These are phyloP conservation scores for Oenanthe sinensis DNA, from an alignment of 129 eudicot genomes.

Conservation along the genomic window DNA sequence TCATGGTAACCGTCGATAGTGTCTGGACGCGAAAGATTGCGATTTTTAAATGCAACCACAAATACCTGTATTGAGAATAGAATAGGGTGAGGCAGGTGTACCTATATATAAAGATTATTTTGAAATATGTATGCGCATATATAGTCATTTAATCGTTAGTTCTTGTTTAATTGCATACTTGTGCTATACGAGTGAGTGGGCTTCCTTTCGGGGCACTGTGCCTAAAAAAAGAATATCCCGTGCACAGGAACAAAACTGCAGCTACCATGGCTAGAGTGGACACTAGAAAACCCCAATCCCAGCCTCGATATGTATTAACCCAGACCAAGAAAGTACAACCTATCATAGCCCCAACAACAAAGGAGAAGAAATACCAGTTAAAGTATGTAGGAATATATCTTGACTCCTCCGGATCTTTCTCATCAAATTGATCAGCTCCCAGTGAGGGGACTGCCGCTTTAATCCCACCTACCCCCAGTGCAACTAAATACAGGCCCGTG, in stretches of 20 bases:
- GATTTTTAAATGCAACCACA: background rate
- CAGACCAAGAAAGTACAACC: constrained; percentile 3
- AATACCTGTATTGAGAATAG: background rate
- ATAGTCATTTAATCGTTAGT: background rate
- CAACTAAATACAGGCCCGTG: background rate
- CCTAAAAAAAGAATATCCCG: background rate
- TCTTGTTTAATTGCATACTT: background rate
- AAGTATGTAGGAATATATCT: background rate
- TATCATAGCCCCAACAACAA: background rate
- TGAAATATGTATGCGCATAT: too few relatives aligned
- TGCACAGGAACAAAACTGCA: constrained; percentile 1
- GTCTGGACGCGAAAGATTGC: background rate
- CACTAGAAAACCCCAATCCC: constrained; percentile 2
- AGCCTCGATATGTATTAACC: constrained; percentile 3
- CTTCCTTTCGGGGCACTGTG: background rate
- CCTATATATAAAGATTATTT: background rate
- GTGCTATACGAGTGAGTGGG: constrained; percentile 3
- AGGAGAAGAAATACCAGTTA: constrained; percentile 3
- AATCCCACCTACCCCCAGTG: background rate
- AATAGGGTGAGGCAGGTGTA: background rate
- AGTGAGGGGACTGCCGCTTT: constrained; percentile 1
- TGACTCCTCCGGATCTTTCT: background rate
- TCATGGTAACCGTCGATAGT: background rate
- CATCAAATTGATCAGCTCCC: constrained; percentile 2
- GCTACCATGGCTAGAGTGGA: background rate